Evolutionary conservation across 2,329 filamentous ascomycete genomes (phyloP), one percentile per base, ranked within the genome.

Genomic region (Trichoderma sp.): DNA sequence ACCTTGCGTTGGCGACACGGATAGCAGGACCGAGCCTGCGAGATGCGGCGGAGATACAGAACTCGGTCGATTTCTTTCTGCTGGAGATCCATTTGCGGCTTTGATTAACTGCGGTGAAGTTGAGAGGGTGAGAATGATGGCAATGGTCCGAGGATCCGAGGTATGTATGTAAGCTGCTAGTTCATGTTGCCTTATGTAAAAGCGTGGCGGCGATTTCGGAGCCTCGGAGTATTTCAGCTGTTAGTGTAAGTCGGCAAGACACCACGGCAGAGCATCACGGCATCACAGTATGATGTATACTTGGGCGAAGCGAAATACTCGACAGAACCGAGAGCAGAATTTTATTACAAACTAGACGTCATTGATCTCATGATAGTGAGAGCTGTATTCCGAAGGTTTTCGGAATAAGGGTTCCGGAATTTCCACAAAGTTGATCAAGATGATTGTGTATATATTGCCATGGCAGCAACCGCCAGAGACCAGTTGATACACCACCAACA

Each of bases 1-100:
- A 71, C 70, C 8, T 71, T 71, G 47, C 70, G 70, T 51, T 71
- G 70, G 30, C 70, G 70, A 15, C 70, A 71, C 14, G 70, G 70
- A 60, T 71, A 71, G 32, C 70, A 71, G 15, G 70, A 71, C 26
- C 63, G 47, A 15, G 53, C 61, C 62, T 71, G 70, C 11, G 62
- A 58, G 4, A 71, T 36, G 26, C 70, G 70, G 1, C 61, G 62
- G 9, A 71, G 58, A 36, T 53, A 39, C 28, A 71, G 24, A n/a
- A 71, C 61, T 43, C 62, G 47, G 62, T 71, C 70, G 30, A 66
- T 66, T 26, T 71, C 70, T 18, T 14, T 51, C 34, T 63, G 60
- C 53, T 67, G 34, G 47, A 66, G 26, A 28, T 58, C 9, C 65
- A 68, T 68, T 68, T 32, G 64, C 21, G 47, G 56, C 43, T 51